A percentile compares a stretch with the other conserved stretches of the same genome.
phyloP scores from a whole-genome alignment of 1,139 yeast genomes.

The Trichomonascaceae sp. region DNA sequence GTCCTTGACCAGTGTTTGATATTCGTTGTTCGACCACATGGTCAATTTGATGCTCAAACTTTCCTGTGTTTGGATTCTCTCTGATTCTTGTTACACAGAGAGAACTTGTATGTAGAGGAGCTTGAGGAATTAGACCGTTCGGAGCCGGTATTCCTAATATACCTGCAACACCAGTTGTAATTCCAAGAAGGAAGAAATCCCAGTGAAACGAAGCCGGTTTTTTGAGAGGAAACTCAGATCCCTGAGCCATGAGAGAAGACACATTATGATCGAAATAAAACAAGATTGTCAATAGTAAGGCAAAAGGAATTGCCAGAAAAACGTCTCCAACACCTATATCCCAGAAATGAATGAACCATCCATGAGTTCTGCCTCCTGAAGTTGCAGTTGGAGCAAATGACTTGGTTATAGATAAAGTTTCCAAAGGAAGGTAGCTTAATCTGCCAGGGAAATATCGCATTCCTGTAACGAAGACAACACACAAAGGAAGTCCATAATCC shows the following conservation, averaged over 20 bases:
- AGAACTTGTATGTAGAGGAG: slow-evolving; percentile 84
- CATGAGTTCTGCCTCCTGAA: slow-evolving; percentile 39
- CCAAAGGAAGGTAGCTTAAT: slow-evolving; percentile 47
- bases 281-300: slow-evolving; percentile 69
- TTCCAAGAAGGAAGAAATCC: slow-evolving; percentile 79
- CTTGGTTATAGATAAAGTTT: slow-evolving; percentile 60
- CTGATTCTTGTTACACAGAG: slow-evolving; percentile 52
- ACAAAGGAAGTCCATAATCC: slow-evolving; percentile 80
- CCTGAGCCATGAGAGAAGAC: slow-evolving; percentile 87
- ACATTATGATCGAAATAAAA: slow-evolving; percentile 96
- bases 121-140: slow-evolving; percentile 94
- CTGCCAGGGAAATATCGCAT: slow-evolving; percentile 85
- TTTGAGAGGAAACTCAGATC: slow-evolving; percentile 66
- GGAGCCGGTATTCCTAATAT: slow-evolving; percentile 91
- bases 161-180: slow-evolving; percentile 84
- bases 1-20: slow-evolving; percentile 79
- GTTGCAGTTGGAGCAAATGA: slow-evolving; percentile 67
- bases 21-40: slow-evolving; percentile 81
- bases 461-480: slow-evolving; percentile 86
- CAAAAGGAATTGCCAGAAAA: slow-evolving; percentile 89
- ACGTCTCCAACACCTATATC: slow-evolving; percentile 64
- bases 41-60: slow-evolving; percentile 26
- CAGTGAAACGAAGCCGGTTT: slow-evolving; percentile 92
- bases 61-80: slow-evolving; percentile 17
- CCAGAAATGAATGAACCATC: slow-evolving; percentile 83